phyloP scores from a whole-genome alignment of 371 early-diverging fungal species.

The Smittium culicis region DNA sequence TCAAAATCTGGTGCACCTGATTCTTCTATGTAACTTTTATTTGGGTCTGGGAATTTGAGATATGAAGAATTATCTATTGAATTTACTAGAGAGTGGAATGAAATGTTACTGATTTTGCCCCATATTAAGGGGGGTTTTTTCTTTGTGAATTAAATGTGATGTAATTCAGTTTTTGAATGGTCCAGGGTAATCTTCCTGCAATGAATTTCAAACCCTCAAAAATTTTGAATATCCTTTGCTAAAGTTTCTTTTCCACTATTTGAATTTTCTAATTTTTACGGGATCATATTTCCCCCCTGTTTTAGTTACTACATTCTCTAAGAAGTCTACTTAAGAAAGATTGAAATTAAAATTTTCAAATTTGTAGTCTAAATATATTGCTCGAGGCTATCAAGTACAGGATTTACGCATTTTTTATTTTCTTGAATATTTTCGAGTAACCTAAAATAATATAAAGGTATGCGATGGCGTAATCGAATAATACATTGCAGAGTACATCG shows the following conservation, averaged over 20 bases:
- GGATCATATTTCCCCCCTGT: constrained; percentile 22
- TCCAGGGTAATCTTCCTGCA: constrained; percentile 20
- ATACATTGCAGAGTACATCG: constrained; percentile 19
- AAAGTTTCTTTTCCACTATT: constrained; percentile 23
- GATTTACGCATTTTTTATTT: constrained; percentile 28
- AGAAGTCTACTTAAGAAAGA: constrained; percentile 25
- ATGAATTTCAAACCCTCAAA: constrained; percentile 31
- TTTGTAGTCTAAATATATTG: constrained; percentile 16
- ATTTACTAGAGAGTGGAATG: background rate
- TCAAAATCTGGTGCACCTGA: constrained; percentile 3
- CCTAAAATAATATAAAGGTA: constrained; percentile 46
- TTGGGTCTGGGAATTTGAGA: background rate
- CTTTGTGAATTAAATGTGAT: constrained; percentile 12
- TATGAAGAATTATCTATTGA: background rate
- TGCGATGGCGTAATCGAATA: constrained; percentile 29
- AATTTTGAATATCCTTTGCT: constrained; percentile 16
- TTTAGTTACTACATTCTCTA: constrained; percentile 30
- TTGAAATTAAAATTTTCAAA: constrained; percentile 38
- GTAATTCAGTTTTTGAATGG: constrained; percentile 17
- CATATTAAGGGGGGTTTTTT: constrained; percentile 6
- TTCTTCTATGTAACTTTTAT: constrained; percentile 3
- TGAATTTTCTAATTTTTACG: constrained; percentile 23
- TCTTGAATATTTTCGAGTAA: constrained; percentile 32
- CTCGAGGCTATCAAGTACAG: constrained; percentile 26
- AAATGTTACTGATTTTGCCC: background rate